Percentiles rank a stretch among this genome's conserved stretches.
Evolutionary conservation across 306 rosid genomes (phyloP).

Genomic region (Cicer pinnatifidum): DNA sequence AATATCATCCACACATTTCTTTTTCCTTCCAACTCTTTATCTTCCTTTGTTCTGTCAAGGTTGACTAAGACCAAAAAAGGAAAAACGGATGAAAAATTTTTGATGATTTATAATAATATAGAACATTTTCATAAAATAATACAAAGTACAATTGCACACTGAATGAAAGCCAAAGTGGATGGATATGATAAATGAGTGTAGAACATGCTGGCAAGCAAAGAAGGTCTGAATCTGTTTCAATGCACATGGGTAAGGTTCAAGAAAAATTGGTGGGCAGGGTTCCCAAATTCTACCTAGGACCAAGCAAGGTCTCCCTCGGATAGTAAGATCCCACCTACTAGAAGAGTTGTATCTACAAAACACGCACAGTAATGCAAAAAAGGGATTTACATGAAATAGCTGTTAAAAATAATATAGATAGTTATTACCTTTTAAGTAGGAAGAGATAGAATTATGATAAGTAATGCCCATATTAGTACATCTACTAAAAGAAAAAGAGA

Average conservation of each 20-base stretch:
- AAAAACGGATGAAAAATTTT: not conserved
- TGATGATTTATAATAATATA: slow-evolving; percentile 10
- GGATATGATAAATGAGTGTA: not conserved
- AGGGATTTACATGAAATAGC: slow-evolving; percentile 4
- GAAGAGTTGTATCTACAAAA: not conserved
- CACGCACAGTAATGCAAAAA: not conserved
- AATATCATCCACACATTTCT: slow-evolving; percentile 52
- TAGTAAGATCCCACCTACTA: slow-evolving; percentile 6
- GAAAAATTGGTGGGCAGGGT: not conserved
- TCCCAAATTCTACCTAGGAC: not conserved
- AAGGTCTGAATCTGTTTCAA: slow-evolving; percentile 16
- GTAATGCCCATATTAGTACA: not conserved
- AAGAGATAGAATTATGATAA: slow-evolving; percentile 24
- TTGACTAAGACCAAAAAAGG: slow-evolving; percentile 29
- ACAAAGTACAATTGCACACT: slow-evolving; percentile 23
- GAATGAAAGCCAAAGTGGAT: slow-evolving; percentile 8
- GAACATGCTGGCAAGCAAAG: not conserved
- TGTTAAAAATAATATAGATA: not conserved
- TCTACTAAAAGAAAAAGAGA: not conserved
- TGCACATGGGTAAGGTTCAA: not conserved
- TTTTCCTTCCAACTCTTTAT: slow-evolving; percentile 57
- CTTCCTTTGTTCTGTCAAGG: slow-evolving; percentile 48
- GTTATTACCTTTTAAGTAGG: slow-evolving; percentile 19
- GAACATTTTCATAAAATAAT: slow-evolving; percentile 4
- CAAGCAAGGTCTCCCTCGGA: not conserved